phyloP scores from a whole-genome alignment of 1,284 basidiomycete species.

The Clitocybe nebularis region DNA sequence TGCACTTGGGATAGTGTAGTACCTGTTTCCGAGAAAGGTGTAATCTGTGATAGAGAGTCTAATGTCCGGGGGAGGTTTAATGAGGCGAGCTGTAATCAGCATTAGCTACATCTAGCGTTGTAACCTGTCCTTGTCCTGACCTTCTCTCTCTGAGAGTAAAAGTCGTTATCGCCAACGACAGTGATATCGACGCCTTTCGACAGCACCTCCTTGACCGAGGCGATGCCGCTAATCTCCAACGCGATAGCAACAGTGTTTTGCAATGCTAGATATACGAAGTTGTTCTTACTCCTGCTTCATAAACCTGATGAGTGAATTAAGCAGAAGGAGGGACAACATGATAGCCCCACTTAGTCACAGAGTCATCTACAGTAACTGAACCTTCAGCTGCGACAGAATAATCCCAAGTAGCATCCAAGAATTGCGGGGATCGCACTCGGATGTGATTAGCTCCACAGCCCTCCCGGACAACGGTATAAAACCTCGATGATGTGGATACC shows the following conservation, averaged over 20 bases:
- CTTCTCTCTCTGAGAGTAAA: constrained; percentile 91
- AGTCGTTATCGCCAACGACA: constrained; percentile 94
- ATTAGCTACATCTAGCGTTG: too few relatives aligned
- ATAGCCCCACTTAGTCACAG: constrained; percentile 37
- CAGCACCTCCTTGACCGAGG: constrained; percentile 43
- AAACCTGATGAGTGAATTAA: constrained; percentile 12
- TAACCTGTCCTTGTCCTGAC: too few relatives aligned
- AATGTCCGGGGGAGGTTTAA: constrained; percentile 57
- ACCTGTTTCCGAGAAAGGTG: constrained; percentile 74
- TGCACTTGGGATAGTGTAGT: constrained; percentile 78
- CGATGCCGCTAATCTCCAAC: constrained; percentile 48
- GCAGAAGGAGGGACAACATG: not conserved
- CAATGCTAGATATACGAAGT: constrained; percentile 89
- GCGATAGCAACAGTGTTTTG: constrained; percentile 73
- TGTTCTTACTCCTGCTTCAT: constrained; percentile 60
- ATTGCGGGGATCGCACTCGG: constrained; percentile 88
- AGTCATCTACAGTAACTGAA: constrained; percentile 42
- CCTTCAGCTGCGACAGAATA: constrained; percentile 53
- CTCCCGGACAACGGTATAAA: constrained; percentile 72
- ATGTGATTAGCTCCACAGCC: constrained; percentile 40
- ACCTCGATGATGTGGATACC: constrained; percentile 88
- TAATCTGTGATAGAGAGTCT: constrained; percentile 58
- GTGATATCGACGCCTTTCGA: constrained; percentile 64
- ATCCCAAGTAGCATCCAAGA: constrained; percentile 74
- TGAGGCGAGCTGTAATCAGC: constrained; percentile 64